Conservation (phyloP, 805 yeast species). For the Wickerhamiella brachini region DNA sequence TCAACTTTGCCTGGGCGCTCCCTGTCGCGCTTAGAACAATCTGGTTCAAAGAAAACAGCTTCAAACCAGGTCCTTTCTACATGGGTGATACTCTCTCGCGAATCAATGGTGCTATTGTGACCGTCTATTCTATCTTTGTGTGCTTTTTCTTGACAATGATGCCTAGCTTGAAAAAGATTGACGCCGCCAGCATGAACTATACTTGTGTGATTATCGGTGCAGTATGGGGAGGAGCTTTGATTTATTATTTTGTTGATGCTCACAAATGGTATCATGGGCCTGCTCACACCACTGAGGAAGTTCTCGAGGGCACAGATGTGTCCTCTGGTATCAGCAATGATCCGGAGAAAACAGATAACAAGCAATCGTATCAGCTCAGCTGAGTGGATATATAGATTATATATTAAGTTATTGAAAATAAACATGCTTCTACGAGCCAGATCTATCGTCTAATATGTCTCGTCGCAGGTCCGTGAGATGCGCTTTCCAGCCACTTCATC, state of each 20-base stretch:
- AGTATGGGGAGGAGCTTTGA: slow-evolving; percentile 37
- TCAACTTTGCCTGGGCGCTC: slow-evolving; percentile 45
- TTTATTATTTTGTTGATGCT: slow-evolving; percentile 41
- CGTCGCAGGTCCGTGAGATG: neutral
- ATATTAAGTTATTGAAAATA: too few relatives aligned
- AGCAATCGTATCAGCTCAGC: neutral
- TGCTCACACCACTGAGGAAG: slow-evolving; percentile 33
- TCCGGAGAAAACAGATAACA: neutral
- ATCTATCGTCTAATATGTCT: neutral
- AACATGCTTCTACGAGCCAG: too few relatives aligned
- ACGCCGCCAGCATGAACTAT: slow-evolving; percentile 56
- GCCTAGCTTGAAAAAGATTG: slow-evolving; percentile 48
- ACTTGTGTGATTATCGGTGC: slow-evolving; percentile 49
- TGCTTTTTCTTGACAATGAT: slow-evolving; percentile 36
- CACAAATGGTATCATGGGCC: slow-evolving; percentile 52
- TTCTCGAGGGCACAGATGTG: neutral
- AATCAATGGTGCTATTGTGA: slow-evolving; percentile 28
- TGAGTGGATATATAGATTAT: too few relatives aligned
- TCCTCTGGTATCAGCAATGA: neutral
- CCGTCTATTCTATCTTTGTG: slow-evolving; percentile 34
- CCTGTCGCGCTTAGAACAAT: slow-evolving; percentile 42
- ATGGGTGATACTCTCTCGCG: slow-evolving; percentile 37
- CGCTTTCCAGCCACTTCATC: neutral
- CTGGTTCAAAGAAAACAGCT: slow-evolving; percentile 36
- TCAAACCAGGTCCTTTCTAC: slow-evolving; percentile 49